Conservation (phyloP, 257 asterid species). For the Nicotiana benthamiana region DNA sequence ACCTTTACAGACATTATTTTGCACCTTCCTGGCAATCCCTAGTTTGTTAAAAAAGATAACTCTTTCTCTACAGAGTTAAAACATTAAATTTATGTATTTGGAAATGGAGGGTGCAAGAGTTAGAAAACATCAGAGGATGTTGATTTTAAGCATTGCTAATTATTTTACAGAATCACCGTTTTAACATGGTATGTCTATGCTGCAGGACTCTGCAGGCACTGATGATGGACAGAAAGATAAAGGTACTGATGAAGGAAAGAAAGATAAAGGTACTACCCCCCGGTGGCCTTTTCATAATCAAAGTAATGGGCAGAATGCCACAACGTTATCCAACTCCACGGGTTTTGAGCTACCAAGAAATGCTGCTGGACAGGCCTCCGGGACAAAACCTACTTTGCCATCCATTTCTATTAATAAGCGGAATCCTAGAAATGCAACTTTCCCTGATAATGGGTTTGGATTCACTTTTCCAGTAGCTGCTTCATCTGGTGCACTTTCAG, state of each 20-base stretch:
- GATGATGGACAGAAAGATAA: constrained; percentile 20
- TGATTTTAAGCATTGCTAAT: background rate
- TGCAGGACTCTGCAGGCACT: constrained; percentile 32
- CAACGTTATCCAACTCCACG: constrained; percentile 14
- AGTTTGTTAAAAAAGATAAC: background rate
- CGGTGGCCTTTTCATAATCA: constrained; percentile 19
- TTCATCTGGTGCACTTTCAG: constrained; percentile 47
- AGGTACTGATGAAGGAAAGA: constrained; percentile 20
- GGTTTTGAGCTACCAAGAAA: constrained; percentile 30
- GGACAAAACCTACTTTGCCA: constrained; percentile 45
- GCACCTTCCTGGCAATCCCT: background rate
- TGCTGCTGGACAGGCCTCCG: constrained; percentile 18
- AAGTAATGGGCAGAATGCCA: constrained; percentile 35
- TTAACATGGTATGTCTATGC: constrained; percentile 6
- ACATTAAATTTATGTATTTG: background rate
- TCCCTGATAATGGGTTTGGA: constrained; percentile 45
- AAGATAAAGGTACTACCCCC: constrained; percentile 16
- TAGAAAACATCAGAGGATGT: background rate
- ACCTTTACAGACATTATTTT: background rate
- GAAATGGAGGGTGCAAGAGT: background rate
- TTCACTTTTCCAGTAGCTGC: constrained; percentile 71
- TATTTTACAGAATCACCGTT: background rate
- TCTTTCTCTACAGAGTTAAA: background rate
- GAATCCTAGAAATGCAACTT: constrained; percentile 15
- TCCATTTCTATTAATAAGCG: constrained; percentile 45